Base-by-base conservation (phyloP, 768 basidiomycete genomes). In the Mycena floridula region DNA sequence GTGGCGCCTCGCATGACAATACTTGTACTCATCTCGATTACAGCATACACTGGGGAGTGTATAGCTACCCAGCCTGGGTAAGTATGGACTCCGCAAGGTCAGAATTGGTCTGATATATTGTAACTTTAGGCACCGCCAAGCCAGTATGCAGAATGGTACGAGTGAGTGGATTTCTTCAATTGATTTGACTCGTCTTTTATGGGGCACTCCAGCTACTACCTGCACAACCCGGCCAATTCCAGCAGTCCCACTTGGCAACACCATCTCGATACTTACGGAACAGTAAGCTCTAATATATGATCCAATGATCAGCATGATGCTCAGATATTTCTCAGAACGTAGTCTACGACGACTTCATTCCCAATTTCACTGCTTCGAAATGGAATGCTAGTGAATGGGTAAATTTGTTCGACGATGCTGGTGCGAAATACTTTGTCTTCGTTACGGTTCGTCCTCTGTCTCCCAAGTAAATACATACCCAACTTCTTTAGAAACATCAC, bases 381-480 rank as follows among this genome's bases (percentile, higher is more conserved):
- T 82, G 76, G 60, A 72, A 78, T 32, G 70, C 80, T 3, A 73
- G 68, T 37, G 66, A 61, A 32, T 81, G 79, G 76, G 53, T 78
- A 0, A 70, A 78, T 51, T 45, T 81, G 7, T 73, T 82, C 40
- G 74, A 72, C 32, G 63, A 65, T 24, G 73, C 77, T 0, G 79
- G 80, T 2, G 80, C 79, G 2, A 79, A 76, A 52, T 81, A 81
- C 48, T 80, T 81, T 49, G 77, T 81, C 18, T 59, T 77, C 26
- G 74, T 76, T 5, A 71, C 77, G 13, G 76, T 70, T 16, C 5
- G 69, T 59, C n/a, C n/a, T n/a, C 23, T 30, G 20, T 38, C 6
- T 12, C 16, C 12, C 38, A 37, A 7, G 43, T 25, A 9, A 15
- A 15, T 40, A 9, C 15, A 28, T 11, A 15, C 49, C n/a, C 15